phyloP scores from a whole-genome alignment of 2,329 filamentous ascomycete genomes.

The Fusarium beomiforme region DNA sequence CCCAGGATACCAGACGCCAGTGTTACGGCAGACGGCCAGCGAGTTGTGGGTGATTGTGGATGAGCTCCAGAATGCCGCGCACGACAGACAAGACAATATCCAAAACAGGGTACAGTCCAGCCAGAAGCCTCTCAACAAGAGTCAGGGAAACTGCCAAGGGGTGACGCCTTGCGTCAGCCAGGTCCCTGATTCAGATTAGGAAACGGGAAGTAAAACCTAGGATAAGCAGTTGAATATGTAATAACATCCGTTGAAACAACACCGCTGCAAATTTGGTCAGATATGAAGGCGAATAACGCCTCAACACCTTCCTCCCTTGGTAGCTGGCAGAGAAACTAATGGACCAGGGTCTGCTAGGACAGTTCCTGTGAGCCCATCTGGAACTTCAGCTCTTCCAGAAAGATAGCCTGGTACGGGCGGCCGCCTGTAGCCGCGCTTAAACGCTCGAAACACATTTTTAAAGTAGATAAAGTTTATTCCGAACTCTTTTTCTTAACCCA shows the following conservation, averaged over 20 bases:
- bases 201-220: constrained; percentile 30
- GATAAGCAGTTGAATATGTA: constrained; percentile 5
- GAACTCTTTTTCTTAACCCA: constrained; percentile 2
- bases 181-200: constrained; percentile 42
- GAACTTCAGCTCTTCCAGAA: constrained; percentile 14
- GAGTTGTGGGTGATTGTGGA: constrained; percentile 31
- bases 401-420: neutral
- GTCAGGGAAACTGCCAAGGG: constrained; percentile 36
- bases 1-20: constrained; percentile 29
- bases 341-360: constrained; percentile 14
- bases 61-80: constrained; percentile 36
- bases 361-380: constrained; percentile 1
- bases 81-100: constrained; percentile 25
- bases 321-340: constrained; percentile 13
- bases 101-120: constrained; percentile 16
- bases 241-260: constrained; percentile 4
- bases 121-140: constrained; percentile 25
- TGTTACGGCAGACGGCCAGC: constrained; percentile 28
- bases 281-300: constrained; percentile 2
- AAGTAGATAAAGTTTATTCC: constrained; percentile 11
- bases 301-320: constrained; percentile 32
- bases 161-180: constrained; percentile 39
- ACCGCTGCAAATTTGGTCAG: constrained; percentile 1
- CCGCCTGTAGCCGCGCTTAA: constrained; percentile 26
- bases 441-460: constrained; percentile 24